Evolutionary conservation across 2,329 filamentous ascomycete species (phyloP).

Genomic region (Cladosporium sp.): DNA sequence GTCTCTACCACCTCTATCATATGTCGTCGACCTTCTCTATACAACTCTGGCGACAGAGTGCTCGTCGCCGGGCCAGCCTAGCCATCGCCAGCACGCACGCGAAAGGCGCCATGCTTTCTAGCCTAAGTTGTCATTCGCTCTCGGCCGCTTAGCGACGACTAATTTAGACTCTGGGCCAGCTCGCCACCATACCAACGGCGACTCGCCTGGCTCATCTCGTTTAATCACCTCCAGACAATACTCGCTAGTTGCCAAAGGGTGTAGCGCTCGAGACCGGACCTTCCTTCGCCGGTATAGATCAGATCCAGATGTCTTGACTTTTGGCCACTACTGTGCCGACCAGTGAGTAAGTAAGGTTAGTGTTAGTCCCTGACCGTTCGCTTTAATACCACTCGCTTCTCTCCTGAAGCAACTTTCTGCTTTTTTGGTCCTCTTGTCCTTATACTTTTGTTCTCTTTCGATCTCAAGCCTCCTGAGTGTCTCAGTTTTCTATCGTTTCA

Average conservation of each 20-base stretch:
- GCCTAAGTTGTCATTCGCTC: neutral
- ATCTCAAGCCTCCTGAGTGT: conserved; percentile 4
- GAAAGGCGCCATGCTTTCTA: conserved; percentile 8
- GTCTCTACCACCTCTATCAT: neutral
- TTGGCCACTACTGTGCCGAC: conserved; percentile 12
- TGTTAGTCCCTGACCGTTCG: neutral
- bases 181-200: conserved; percentile 12
- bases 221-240: conserved; percentile 1
- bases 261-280: conserved; percentile 7
- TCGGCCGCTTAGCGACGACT: conserved; percentile 15
- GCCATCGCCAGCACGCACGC: conserved; percentile 1
- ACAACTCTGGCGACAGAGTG: neutral
- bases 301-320: conserved; percentile 15
- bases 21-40: neutral
- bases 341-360: conserved; percentile 3
- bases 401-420: neutral
- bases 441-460: neutral
- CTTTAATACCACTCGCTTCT: conserved; percentile 11
- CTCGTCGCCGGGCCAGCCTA: neutral
- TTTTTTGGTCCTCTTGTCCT: neutral
- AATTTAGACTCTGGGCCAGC: conserved; percentile 12
- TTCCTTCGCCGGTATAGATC: conserved; percentile 2
- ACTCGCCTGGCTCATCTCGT: conserved; percentile 12
- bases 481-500: conserved; percentile 2
- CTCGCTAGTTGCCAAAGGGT: conserved; percentile 12